A percentile compares a stretch with the other conserved stretches of the same genome.
These are phyloP conservation scores for Ambrosiella beaveri DNA, from an alignment of 2,329 filamentous ascomycete species.

Conservation along the genomic window DNA sequence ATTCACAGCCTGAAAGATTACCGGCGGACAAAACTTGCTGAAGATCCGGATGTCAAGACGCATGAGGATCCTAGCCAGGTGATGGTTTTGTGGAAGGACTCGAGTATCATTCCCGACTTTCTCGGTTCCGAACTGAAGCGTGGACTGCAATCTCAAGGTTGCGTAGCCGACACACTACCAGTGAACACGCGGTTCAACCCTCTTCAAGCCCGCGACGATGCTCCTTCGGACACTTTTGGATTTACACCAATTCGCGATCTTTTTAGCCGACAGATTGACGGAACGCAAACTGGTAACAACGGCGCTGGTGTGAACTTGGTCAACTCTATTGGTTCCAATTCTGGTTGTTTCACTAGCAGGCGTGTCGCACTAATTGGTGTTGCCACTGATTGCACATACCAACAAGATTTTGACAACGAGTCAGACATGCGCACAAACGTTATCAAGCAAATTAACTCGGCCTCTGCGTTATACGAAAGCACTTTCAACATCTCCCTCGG, in stretches of 20 bases:
- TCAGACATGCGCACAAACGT: slow-evolving; percentile 52
- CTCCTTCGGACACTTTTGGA: slow-evolving; percentile 18
- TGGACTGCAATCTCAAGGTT: slow-evolving; percentile 29
- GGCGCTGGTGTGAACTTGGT: slow-evolving; percentile 58
- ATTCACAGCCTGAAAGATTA: slow-evolving; percentile 64
- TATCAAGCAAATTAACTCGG: slow-evolving; percentile 68
- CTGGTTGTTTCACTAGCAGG: slow-evolving; percentile 76
- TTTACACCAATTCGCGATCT: slow-evolving; percentile 34
- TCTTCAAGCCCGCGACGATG: slow-evolving; percentile 35
- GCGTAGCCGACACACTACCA: slow-evolving; percentile 54
- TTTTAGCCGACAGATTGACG: slow-evolving; percentile 59
- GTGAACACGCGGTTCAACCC: slow-evolving; percentile 70
- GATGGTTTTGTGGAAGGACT: slow-evolving; percentile 87
- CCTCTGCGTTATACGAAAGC: slow-evolving; percentile 72
- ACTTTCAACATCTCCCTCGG: slow-evolving; percentile 92
- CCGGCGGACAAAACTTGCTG: slow-evolving; percentile 47
- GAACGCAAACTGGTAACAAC: slow-evolving; percentile 53
- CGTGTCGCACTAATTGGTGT: slow-evolving; percentile 85
- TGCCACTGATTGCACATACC: slow-evolving; percentile 86
- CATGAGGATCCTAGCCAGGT: slow-evolving; percentile 40
- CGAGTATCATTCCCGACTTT: slow-evolving; percentile 48
- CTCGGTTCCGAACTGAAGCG: slow-evolving; percentile 42
- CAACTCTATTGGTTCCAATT: slow-evolving; percentile 59
- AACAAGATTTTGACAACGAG: slow-evolving; percentile 47
- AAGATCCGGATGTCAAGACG: slow-evolving; percentile 49